phyloP scores from a whole-genome alignment of 495 filamentous ascomycete species.

The Penicillium manginii region DNA sequence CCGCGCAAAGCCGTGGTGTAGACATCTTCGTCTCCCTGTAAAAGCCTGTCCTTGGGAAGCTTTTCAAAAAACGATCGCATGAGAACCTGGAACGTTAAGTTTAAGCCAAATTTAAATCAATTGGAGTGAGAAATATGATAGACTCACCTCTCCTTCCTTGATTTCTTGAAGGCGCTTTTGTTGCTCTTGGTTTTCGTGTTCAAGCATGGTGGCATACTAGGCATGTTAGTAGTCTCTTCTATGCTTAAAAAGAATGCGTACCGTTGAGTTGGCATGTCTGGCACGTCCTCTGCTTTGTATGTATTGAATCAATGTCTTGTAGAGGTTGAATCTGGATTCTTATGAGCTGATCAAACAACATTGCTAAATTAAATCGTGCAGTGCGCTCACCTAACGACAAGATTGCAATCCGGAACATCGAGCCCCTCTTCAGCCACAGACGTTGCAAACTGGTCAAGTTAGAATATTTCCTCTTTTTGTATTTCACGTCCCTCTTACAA shows the following conservation, averaged over 20 bases:
- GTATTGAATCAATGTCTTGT: conserved; percentile 89
- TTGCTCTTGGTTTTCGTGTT: conserved; percentile 67
- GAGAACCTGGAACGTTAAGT: conserved; percentile 31
- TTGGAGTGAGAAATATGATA: conserved; percentile 15
- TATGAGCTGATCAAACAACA: not conserved
- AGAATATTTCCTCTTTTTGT: conserved; percentile 4
- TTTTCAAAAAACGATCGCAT: conserved; percentile 76
- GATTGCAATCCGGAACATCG: conserved; percentile 94
- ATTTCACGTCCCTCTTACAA: conserved; percentile 43
- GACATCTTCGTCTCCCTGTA: conserved; percentile 64
- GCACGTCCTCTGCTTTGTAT: conserved; percentile 94
- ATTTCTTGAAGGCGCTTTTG: conserved; percentile 59
- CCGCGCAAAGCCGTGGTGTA: conserved; percentile 57
- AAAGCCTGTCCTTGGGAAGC: conserved; percentile 73
- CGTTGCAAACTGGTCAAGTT: conserved; percentile 66
- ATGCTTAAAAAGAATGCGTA: conserved; percentile 20
- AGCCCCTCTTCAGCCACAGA: conserved; percentile 94
- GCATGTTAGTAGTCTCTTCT: not conserved
- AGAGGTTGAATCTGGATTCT: conserved; percentile 80
- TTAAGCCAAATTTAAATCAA: too few relatives aligned
- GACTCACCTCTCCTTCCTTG: conserved; percentile 46
- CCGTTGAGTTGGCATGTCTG: conserved; percentile 68
- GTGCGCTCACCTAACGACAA: conserved; percentile 65
- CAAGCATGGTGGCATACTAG: conserved; percentile 83
- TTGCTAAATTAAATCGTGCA: not conserved